phyloP scores from a whole-genome alignment of 2,329 filamentous ascomycete species.

The Chrysoporthe austroafricana region DNA sequence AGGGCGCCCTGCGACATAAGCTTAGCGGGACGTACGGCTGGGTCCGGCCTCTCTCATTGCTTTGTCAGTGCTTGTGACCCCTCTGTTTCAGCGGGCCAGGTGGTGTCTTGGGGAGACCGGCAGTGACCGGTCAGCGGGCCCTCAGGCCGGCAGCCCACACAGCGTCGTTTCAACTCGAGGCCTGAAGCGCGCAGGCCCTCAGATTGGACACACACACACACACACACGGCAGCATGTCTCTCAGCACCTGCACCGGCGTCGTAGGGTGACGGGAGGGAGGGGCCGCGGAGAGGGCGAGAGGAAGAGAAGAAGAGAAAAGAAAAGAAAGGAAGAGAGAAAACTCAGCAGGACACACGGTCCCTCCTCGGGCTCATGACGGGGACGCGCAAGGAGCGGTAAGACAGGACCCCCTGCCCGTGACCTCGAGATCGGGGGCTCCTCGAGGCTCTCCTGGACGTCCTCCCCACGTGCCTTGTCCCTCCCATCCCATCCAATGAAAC shows the following conservation, averaged over 20 bases:
- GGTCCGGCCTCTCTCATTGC: background rate
- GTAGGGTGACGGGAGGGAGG: background rate
- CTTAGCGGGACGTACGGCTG: background rate
- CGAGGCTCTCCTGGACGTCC: background rate
- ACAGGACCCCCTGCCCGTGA: conserved; percentile 2
- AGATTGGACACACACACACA: background rate
- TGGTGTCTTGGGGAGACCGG: conserved; percentile 1
- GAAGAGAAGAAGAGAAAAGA: no score
- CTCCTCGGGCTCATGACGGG: background rate
- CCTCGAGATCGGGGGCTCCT: background rate
- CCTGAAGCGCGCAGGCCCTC: conserved; percentile 4
- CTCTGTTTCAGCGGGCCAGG: background rate
- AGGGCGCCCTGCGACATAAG: conserved; percentile 1
- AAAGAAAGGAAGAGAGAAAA: background rate
- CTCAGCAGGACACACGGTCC: background rate
- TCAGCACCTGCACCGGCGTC: no score
- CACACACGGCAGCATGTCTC: background rate
- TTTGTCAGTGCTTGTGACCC: background rate
- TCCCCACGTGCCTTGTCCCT: background rate
- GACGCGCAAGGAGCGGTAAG: conserved; percentile 9
- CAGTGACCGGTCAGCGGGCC: conserved; percentile 11
- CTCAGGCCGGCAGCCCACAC: background rate
- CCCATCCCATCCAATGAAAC: background rate
- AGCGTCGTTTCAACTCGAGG: conserved; percentile 2
- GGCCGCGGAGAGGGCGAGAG: background rate